Base-by-base conservation (phyloP, 352 stramenopile species). In the Phytophthora sojae region DNA sequence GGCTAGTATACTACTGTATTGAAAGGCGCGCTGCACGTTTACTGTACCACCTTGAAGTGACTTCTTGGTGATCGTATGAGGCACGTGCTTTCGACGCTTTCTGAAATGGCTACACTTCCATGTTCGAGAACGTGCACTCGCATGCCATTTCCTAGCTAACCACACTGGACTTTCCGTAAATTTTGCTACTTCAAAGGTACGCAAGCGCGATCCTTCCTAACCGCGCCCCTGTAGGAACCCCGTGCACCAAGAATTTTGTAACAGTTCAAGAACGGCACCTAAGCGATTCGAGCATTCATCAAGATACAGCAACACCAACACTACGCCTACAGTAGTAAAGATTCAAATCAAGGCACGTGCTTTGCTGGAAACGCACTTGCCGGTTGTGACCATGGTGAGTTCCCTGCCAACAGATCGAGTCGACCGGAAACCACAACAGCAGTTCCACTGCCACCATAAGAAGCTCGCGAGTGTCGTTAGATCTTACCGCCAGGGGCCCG, bases 91-190 rank as follows among this genome's bases (percentile, higher is more conserved):
- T 52, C 71, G 26, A 54, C 64, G 60, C 25, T 66, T 71, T 44
- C 15, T 44, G 15, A 44, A 44, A n/a, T 44, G 37, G 37, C 37
- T 44, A 44, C 37, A 37, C 4, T 63, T 58, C 71, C 56, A 49
- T 56, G 70, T 62, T 53, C 45, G n/a, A 59, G 12, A 67, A 70
- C 66, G 57, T 51, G 52, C 19, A 63, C 67, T 71, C 55, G 37
- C 63, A 64, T 68, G 71, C 57, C 6, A 23, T 23, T 23, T 23
- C 44, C 17, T 23, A 8, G 25, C n/a, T 23, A 23, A 51, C 6
- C 37, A 44, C 8, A 44, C 37, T n/a, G 14, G 37, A n/a, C 37
- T 44, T 44, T 44, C 37, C 37, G 15, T 17, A 44, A 7, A 44
- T 44, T 2, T 12, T 44, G 37, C 37, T 17, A 6, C 14, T 44